These are phyloP conservation scores for Zasmidium cellare DNA, from an alignment of 2,329 filamentous ascomycete genomes.

Conservation along the genomic window DNA sequence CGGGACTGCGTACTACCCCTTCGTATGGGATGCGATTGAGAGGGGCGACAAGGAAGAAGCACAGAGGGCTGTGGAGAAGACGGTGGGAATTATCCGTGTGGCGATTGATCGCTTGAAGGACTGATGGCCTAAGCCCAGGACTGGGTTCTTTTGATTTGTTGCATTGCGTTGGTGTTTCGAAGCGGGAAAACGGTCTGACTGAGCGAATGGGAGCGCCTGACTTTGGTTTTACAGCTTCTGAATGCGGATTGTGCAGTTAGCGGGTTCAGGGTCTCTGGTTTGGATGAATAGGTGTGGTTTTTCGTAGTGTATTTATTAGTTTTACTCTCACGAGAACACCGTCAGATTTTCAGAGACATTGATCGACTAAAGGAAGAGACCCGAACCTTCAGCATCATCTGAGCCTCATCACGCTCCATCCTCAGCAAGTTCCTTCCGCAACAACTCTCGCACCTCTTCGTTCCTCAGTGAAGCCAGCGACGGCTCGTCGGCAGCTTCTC, in stretches of 20 bases:
- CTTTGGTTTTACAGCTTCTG: not conserved
- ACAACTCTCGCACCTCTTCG: not conserved
- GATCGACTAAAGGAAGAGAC: too few species aligned
- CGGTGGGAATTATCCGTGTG: slow-evolving; percentile 64
- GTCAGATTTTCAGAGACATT: too few species aligned
- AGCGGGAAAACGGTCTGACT: not conserved
- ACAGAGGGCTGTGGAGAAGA: slow-evolving; percentile 68
- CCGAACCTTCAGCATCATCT: too few species aligned
- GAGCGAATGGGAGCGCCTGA: not conserved
- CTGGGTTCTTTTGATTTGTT: not conserved
- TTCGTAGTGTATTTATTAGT: not conserved
- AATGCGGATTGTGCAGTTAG: not conserved
- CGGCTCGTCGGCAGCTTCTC: not conserved
- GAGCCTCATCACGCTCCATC: not conserved
- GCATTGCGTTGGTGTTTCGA: not conserved
- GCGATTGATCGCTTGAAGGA: slow-evolving; percentile 55
- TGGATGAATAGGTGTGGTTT: not conserved
- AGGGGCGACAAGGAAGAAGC: slow-evolving; percentile 69
- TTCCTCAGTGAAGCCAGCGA: not conserved
- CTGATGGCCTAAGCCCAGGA: not conserved
- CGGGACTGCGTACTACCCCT: slow-evolving; percentile 72
- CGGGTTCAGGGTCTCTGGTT: not conserved
- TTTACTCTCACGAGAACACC: too few species aligned
- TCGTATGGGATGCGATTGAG: slow-evolving; percentile 78
- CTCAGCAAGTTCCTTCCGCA: not conserved